Evolutionary conservation across 2,329 filamentous ascomycete genomes (phyloP), one percentile per base, ranked within the genome.

Genomic region (Orbilia javanica): DNA sequence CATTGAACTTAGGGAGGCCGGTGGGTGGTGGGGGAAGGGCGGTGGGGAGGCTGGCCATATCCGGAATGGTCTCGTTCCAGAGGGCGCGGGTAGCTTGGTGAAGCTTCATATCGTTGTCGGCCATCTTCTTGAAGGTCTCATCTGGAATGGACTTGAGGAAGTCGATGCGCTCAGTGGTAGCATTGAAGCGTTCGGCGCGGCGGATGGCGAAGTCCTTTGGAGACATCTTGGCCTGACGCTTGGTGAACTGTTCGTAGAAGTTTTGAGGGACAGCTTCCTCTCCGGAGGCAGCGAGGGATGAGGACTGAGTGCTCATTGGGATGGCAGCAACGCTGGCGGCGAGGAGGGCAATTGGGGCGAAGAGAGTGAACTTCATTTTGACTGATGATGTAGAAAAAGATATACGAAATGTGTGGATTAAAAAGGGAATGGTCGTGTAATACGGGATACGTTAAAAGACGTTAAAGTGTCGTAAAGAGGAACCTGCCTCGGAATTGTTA

Each of bases 71-170:
- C 18, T 50, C 63, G 39, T 84, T 85, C 80, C 85, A 86, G 5
- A 83, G 83, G 5, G 83, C 84, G 29, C 86, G 85, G 0, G 86
- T 81, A 0, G 83, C 82, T 13, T 87, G 81, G 4, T 87, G 82
- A 6, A 87, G 82, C 7, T 84, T 82, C 70, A 84, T 84, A 70
- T 86, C 84, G n/a, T 85, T 80, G 8, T 86, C 84, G 10, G 62
- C 60, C 50, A 73, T 65, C 69, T 65, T 66, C 31, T 73, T 20
- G 69, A 65, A 73, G 39, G 60, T 65, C 0, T 22, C 39, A 31
- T 73, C 69, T n/a, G 62, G 57, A 29, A 73, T 44, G 29, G 34
- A 46, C 57, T 57, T 34, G 29, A 73, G 50, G 62, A 73, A 73
- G 34, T 27, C 52, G 7, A 73, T 36, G 15, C 60, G 44, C 18